Conservation (phyloP, 345 rosid genomes). For the Citrus reticulata region DNA sequence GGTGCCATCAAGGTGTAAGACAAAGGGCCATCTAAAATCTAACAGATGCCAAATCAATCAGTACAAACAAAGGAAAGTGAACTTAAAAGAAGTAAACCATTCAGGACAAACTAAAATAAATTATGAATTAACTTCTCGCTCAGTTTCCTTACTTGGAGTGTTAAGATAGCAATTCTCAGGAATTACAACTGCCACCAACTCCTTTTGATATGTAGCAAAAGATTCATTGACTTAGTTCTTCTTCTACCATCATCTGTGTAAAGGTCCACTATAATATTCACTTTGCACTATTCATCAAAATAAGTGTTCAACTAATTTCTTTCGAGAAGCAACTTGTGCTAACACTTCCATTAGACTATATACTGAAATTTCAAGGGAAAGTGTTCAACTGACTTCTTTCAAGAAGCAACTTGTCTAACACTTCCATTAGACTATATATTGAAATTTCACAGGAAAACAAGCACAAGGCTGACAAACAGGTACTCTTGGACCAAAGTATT, state of each 20-base stretch:
- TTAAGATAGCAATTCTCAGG: neutral
- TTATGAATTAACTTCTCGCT: neutral
- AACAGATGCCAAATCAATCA: neutral
- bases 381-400: neutral
- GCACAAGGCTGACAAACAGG: neutral
- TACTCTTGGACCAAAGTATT: neutral
- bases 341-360: neutral
- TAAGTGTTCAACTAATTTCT: neutral
- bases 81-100: neutral
- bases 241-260: neutral
- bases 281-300: neutral
- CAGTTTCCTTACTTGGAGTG: neutral
- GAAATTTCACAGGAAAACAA: no score
- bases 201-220: neutral
- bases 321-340: neutral
- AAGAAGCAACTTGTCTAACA: neutral
- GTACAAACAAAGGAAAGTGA: neutral
- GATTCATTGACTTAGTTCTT: neutral
- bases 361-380: no score
- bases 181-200: neutral
- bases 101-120: neutral
- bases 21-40: neutral
- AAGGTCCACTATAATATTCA: neutral
- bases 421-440: neutral
- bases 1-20: neutral